Evolutionary conservation across 345 rosid species (phyloP).

Genomic region (Brassica rapa): DNA sequence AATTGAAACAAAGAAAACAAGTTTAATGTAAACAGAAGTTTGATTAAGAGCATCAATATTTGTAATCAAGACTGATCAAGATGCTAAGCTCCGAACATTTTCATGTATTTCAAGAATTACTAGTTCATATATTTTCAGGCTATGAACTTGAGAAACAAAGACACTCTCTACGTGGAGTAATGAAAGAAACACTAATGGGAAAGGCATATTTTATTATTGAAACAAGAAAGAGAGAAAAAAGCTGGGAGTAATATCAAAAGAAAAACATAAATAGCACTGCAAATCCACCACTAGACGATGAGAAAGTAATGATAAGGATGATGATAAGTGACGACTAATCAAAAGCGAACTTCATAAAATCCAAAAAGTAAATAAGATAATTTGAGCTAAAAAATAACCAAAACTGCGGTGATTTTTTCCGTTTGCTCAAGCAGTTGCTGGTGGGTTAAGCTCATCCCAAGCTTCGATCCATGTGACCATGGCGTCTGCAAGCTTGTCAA

Average conservation of each 20-base stretch:
- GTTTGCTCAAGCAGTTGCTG: constrained; percentile 19
- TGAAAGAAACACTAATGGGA: neutral
- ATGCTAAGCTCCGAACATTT: too few relatives aligned
- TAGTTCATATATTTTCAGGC: too few relatives aligned
- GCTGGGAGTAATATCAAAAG: neutral
- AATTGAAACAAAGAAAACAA: too few relatives aligned
- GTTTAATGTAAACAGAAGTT: too few relatives aligned
- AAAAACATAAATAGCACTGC: constrained; percentile 11
- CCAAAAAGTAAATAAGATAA: constrained; percentile 11
- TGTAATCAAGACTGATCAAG: too few relatives aligned
- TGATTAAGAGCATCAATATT: too few relatives aligned
- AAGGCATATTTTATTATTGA: neutral
- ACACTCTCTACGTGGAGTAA: neutral
- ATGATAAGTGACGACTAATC: constrained; percentile 16
- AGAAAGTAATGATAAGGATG: constrained; percentile 11
- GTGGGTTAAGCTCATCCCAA: constrained; percentile 95
- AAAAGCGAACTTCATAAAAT: constrained; percentile 24
- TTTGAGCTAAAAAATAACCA: constrained; percentile 34
- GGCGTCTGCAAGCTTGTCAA: constrained; percentile 84
- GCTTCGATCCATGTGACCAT: constrained; percentile 96
- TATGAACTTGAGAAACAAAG: too few relatives aligned
- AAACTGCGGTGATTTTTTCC: constrained; percentile 23
- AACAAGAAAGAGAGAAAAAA: neutral
- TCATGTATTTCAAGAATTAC: too few relatives aligned
- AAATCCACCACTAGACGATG: constrained; percentile 14